A percentile compares a stretch with the other conserved stretches of the same genome.
Evolutionary conservation across 2,329 filamentous ascomycete genomes (phyloP).

Genomic region (Penicillium sp.): DNA sequence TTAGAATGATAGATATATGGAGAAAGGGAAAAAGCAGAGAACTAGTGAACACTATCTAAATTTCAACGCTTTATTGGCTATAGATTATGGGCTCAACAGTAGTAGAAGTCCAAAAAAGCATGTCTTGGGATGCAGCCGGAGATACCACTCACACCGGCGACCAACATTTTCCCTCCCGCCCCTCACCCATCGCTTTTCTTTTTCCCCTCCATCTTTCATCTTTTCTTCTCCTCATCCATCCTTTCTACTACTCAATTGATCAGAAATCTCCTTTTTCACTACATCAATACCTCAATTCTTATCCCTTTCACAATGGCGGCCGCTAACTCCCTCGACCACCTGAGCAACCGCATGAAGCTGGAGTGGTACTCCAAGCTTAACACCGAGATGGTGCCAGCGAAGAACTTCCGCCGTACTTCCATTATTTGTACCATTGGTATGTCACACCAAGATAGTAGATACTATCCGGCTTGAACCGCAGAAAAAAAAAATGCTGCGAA

Average conservation of each 20-base stretch:
- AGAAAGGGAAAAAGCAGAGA: not conserved
- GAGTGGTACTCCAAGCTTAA: conserved; percentile 75
- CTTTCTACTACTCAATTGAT: conserved; percentile 16
- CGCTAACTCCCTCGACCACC: conserved; percentile 80
- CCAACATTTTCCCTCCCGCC: conserved; percentile 39
- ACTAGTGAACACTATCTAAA: not conserved
- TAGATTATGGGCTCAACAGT: conserved; percentile 1
- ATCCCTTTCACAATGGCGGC: conserved; percentile 55
- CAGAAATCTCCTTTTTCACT: conserved; percentile 7
- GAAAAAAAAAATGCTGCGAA: not conserved
- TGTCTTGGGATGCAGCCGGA: conserved; percentile 23
- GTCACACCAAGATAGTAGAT: conserved; percentile 18
- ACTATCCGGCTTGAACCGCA: not conserved
- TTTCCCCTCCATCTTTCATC: conserved; percentile 16
- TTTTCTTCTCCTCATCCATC: conserved; percentile 14
- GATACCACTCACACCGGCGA: conserved; percentile 28
- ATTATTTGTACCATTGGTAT: conserved; percentile 96
- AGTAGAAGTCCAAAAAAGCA: conserved; percentile 11
- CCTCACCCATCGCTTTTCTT: conserved; percentile 24
- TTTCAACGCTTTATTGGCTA: conserved; percentile 1
- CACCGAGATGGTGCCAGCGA: conserved; percentile 80
- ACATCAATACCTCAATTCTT: conserved; percentile 13
- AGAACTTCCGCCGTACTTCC: conserved; percentile 91
- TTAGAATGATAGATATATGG: not conserved
- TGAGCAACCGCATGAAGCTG: conserved; percentile 69